Evolutionary conservation across 176 grass and related monocot species (phyloP).

Genomic region (Sorghum bicolor): DNA sequence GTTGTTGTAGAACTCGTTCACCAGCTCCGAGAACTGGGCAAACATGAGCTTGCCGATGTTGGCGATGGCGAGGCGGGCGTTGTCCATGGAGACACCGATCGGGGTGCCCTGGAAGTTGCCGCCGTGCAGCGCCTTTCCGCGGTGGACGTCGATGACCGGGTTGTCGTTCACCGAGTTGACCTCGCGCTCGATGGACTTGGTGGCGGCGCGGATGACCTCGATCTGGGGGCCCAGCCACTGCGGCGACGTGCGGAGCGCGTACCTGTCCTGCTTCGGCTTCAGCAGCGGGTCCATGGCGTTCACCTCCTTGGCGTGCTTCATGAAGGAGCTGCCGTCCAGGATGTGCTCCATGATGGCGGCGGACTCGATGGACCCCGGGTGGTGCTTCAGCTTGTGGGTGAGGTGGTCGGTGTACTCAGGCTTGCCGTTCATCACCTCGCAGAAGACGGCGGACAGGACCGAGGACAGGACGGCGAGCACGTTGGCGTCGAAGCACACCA

Average conservation of each 20-base stretch:
- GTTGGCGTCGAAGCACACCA: conserved; percentile 72
- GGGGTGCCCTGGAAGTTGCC: conserved; percentile 89
- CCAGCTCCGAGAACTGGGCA: conserved; percentile 81
- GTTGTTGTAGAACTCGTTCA: conserved; percentile 93
- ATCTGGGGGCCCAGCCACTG: conserved; percentile 87
- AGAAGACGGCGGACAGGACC: too few relatives aligned
- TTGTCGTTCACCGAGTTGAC: conserved; percentile 91
- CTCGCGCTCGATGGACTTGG: conserved; percentile 81
- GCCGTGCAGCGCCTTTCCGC: conserved; percentile 68
- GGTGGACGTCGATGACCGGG: conserved; percentile 72
- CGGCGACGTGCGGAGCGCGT: conserved; percentile 86
- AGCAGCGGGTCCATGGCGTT: too few relatives aligned
- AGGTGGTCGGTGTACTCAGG: too few relatives aligned
- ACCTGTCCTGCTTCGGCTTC: too few relatives aligned
- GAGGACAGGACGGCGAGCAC: conserved; percentile 60
- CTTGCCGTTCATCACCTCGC: too few relatives aligned
- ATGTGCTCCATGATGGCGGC: conserved; percentile 88
- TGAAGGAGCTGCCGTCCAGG: conserved; percentile 69
- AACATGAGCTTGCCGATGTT: conserved; percentile 84
- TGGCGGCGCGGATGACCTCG: conserved; percentile 72
- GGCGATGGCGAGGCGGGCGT: conserved; percentile 69
- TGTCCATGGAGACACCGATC: conserved; percentile 89
- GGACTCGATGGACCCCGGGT: conserved; percentile 81
- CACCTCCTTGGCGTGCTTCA: conserved; percentile 64
- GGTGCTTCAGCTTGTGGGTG: conserved; percentile 90